Base-by-base conservation (phyloP, 768 basidiomycete genomes). In the Coprinopsis strossmayeri region DNA sequence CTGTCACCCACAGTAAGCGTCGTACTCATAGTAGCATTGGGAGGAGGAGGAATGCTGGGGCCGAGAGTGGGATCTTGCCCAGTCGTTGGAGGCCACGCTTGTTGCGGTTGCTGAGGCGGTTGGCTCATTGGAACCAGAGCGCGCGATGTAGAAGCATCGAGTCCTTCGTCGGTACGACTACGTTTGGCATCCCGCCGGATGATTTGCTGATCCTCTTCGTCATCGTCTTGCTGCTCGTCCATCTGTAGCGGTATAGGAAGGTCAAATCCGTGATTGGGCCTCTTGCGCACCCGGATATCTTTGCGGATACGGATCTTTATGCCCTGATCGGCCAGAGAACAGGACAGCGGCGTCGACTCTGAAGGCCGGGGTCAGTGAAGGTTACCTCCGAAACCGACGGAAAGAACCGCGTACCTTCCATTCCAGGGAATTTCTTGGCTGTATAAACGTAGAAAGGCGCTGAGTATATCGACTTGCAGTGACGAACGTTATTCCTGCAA, bases 241-340 rank as follows among this genome's bases (percentile, higher is more conserved):
- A 59, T 34, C 1, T 58, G 57, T 24, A 62, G 50, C 4, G 61
- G 51, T n/a, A 66, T 25, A 4, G 64, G 63, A 34, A 64, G 65
- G 10, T 72, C 66, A 4, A 66, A 61, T 0, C 69, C 66, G 27
- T 69, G 68, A 21, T 71, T 72, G 3, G 82, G 78, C 10, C 82
- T 72, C 61, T 90, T 91, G 53, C 90, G 78, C 21, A 87, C 83
- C 1, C 90, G 82, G 28, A 92, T 90, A 51, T 94, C 91, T 64
- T 93, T 94, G 28, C 92, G 79, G 46, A 94, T 94, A 25, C 91
- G 83, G 46, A 95, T 93, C 67, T 94, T 95, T 67, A 94, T 91
- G 20, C 92, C 92, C 65, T 94, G 92, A 60, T 94, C 91, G n/a
- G 91, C 91, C 47, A 94, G 78, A 0, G 89, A 88, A 55, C 84